Percentiles rank a stretch among this genome's conserved stretches.
Conservation (phyloP, 257 asterid genomes). For the Nicotiana attenuata region DNA sequence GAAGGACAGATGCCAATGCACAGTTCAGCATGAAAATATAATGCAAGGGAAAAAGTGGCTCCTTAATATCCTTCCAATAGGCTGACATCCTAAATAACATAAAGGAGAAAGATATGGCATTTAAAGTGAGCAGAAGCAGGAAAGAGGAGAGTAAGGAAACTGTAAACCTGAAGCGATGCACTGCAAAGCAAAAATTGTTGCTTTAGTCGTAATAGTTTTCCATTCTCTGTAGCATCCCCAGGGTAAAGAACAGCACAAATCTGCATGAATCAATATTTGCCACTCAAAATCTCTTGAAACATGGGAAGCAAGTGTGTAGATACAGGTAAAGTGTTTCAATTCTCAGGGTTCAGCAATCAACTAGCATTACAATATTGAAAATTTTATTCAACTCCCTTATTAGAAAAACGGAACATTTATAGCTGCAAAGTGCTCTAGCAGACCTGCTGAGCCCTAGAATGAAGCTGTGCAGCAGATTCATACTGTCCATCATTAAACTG, state of each 20-base stretch:
- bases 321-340: conserved; percentile 5
- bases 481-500: conserved; percentile 93
- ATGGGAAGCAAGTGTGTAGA: conserved; percentile 6
- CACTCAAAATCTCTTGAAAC: conserved; percentile 5
- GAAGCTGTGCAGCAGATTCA: conserved; percentile 93
- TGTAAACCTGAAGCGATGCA: conserved; percentile 93
- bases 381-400: conserved; percentile 7
- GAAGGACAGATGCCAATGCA: background rate
- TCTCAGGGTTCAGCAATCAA: background rate
- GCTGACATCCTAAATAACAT: background rate
- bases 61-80: background rate
- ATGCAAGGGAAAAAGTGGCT: background rate
- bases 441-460: conserved; percentile 96
- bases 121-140: background rate
- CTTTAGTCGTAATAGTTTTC: conserved; percentile 85
- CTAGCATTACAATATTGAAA: background rate
- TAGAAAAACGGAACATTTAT: conserved; percentile 10
- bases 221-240: conserved; percentile 95
- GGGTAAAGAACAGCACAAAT: conserved; percentile 98
- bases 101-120: background rate
- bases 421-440: conserved; percentile 14
- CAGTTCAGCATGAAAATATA: conserved; percentile 1
- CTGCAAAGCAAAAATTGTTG: conserved; percentile 98
- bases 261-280: conserved; percentile 33
- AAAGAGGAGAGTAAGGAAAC: conserved; percentile 1